These are phyloP conservation scores for Blepharisma stoltei DNA, from an alignment of 73 alveolate genomes.

Conservation along the genomic window DNA sequence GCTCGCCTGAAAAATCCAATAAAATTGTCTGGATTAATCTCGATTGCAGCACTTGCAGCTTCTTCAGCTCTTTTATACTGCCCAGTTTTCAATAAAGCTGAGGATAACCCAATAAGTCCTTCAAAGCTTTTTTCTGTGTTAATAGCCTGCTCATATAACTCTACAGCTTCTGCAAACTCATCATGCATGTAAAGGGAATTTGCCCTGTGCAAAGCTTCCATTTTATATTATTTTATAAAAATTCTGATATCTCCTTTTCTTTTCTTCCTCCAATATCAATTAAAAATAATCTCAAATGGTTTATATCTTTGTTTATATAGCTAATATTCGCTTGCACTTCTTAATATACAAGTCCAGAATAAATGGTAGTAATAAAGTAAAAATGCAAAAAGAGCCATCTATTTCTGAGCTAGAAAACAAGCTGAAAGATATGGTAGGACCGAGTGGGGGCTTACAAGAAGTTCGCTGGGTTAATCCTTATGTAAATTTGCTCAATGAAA, in stretches of 20 bases:
- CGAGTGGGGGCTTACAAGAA: background rate
- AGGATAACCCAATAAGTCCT: background rate
- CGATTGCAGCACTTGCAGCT: background rate
- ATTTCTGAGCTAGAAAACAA: slow-evolving; percentile 4
- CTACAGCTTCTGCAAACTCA: slow-evolving; percentile 4
- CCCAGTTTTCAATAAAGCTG: background rate
- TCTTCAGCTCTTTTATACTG: background rate
- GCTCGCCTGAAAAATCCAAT: slow-evolving; percentile 11
- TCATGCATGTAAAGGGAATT: slow-evolving; percentile 4
- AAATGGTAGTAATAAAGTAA: no score
- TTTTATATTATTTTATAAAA: background rate
- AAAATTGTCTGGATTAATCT: background rate
- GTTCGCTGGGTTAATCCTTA: background rate
- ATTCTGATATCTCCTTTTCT: no score
- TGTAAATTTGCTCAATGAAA: background rate
- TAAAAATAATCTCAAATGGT: no score
- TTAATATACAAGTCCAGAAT: no score
- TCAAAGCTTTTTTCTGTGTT: background rate
- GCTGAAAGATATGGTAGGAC: background rate
- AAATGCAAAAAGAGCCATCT: no score
- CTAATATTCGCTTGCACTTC: no score
- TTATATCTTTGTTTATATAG: no score
- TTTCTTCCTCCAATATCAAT: no score
- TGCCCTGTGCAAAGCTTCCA: background rate
- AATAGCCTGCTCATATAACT: background rate